Conservation (phyloP, 2,329 filamentous ascomycete genomes). For the Talaromyces amestolkiae region DNA sequence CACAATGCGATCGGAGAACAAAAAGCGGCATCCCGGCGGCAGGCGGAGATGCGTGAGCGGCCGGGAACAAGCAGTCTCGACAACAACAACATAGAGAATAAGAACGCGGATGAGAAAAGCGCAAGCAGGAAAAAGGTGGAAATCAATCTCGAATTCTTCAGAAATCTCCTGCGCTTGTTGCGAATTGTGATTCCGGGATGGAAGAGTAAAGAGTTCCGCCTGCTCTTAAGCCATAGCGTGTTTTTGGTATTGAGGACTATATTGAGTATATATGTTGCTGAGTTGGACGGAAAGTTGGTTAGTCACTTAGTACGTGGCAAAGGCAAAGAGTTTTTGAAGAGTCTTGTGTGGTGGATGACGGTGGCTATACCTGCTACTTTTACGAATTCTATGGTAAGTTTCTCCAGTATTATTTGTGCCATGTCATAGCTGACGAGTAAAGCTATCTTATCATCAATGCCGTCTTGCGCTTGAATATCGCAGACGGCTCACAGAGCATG, state of each 20-base stretch:
- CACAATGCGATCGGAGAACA: conserved; percentile 91
- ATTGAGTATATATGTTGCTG: conserved; percentile 92
- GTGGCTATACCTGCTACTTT: conserved; percentile 95
- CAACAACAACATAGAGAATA: conserved; percentile 27
- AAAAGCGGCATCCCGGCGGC: conserved; percentile 73
- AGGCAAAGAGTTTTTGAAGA: conserved; percentile 82
- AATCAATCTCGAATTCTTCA: conserved; percentile 83
- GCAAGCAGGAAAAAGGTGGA: conserved; percentile 73
- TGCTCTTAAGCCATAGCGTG: conserved; percentile 86
- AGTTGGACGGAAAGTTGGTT: conserved; percentile 90
- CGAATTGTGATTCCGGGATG: conserved; percentile 88
- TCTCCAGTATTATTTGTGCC: not conserved
- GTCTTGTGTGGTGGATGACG: conserved; percentile 97
- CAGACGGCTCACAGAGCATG: conserved; percentile 85
- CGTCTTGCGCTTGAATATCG: conserved; percentile 90
- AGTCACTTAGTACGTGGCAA: conserved; percentile 89
- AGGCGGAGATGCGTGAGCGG: conserved; percentile 60
- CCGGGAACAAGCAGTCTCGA: conserved; percentile 44
- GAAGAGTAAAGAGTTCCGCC: conserved; percentile 79
- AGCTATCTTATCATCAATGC: conserved; percentile 96
- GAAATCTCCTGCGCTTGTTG: conserved; percentile 72
- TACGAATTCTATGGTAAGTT: conserved; percentile 91
- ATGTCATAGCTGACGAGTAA: conserved; percentile 18
- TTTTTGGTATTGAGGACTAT: conserved; percentile 88
- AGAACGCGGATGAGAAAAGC: conserved; percentile 28